Percentiles rank a stretch among this genome's conserved stretches.
Conservation (phyloP, 2,329 filamentous ascomycete genomes). For the Penicillium sumatraense region DNA sequence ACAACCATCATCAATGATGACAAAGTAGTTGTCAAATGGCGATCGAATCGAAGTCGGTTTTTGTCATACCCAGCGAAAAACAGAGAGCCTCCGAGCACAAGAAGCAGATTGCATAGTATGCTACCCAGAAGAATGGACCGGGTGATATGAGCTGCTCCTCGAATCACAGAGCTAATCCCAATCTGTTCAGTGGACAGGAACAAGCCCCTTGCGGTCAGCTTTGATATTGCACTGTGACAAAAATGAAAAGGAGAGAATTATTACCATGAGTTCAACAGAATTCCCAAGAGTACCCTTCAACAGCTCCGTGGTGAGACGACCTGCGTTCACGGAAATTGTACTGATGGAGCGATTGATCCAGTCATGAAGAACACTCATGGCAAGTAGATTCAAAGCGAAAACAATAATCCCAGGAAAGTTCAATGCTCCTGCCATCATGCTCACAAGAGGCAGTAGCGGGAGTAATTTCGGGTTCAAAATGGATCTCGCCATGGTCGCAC, state of each 20-base stretch:
- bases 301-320: slow-evolving; percentile 78
- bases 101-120: slow-evolving; percentile 80
- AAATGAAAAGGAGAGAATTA: background rate
- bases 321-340: slow-evolving; percentile 66
- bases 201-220: background rate
- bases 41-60: slow-evolving; percentile 23
- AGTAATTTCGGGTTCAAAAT: slow-evolving; percentile 45
- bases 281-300: slow-evolving; percentile 87
- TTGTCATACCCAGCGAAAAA: slow-evolving; percentile 20
- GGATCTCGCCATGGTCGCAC: background rate
- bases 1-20: slow-evolving; percentile 26
- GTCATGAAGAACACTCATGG: slow-evolving; percentile 79
- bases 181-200: slow-evolving; percentile 1
- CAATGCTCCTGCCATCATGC: slow-evolving; percentile 71
- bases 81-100: slow-evolving; percentile 49
- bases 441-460: slow-evolving; percentile 76
- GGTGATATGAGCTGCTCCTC: slow-evolving; percentile 74
- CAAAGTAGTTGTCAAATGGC: slow-evolving; percentile 23
- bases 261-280: slow-evolving; percentile 80
- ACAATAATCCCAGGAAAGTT: slow-evolving; percentile 60
- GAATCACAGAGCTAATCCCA: slow-evolving; percentile 69
- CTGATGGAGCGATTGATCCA: slow-evolving; percentile 81
- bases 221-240: background rate
- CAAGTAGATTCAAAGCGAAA: slow-evolving; percentile 84
- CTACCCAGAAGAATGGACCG: slow-evolving; percentile 85